phyloP scores from a whole-genome alignment of 441 rosid genomes.

The Gossypium lobatum region DNA sequence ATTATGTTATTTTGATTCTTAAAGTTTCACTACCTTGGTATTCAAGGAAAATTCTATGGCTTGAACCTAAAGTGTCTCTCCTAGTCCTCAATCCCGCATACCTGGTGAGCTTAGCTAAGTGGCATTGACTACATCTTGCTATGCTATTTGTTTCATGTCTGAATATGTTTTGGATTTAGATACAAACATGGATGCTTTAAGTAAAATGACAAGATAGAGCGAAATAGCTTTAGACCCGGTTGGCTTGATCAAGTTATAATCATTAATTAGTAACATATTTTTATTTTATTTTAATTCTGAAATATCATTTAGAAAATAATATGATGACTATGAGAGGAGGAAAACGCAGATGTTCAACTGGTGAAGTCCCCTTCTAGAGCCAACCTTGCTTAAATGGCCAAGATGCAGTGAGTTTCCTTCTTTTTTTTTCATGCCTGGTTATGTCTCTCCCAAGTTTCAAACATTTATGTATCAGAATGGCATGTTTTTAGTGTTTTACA shows the following conservation, averaged over 20 bases:
- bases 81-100: background rate
- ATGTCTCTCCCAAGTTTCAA: background rate
- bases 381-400: conserved; percentile 77
- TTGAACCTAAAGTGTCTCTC: background rate
- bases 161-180: too few relatives aligned
- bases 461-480: background rate
- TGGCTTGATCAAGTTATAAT: too few relatives aligned
- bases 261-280: too few relatives aligned
- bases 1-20: background rate
- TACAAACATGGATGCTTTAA: too few relatives aligned
- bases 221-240: too few relatives aligned
- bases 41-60: background rate
- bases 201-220: too few relatives aligned
- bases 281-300: too few relatives aligned
- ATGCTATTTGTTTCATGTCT: background rate
- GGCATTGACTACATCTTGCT: background rate
- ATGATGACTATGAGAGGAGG: conserved; percentile 80
- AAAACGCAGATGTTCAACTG: conserved; percentile 78
- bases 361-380: conserved; percentile 57
- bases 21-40: background rate
- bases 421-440: background rate
- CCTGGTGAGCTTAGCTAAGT: background rate
- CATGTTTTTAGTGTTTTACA: background rate
- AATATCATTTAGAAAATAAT: conserved; percentile 44
- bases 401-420: conserved; percentile 65